Evolutionary conservation across 1,139 yeast species (phyloP).

Genomic region (Diutina ranongensis): DNA sequence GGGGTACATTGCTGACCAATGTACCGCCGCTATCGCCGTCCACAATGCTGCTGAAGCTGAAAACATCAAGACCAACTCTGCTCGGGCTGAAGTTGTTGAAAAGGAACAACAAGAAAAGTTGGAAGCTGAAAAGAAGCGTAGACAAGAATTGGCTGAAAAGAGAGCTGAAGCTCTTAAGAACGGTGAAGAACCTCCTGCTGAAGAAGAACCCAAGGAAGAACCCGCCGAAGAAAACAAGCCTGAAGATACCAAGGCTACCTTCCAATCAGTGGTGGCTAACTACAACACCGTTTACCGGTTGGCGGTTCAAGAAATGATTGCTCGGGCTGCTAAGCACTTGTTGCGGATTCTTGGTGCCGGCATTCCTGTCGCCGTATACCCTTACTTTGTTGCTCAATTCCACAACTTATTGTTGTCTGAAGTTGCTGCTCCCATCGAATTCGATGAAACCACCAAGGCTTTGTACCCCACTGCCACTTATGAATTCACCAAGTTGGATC

Average conservation of each 20-base stretch:
- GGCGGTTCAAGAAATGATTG: constrained; percentile 57
- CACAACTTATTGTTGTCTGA: constrained; percentile 65
- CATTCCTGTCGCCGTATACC: constrained; percentile 45
- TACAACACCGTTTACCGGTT: constrained; percentile 36
- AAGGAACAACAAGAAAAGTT: constrained; percentile 16
- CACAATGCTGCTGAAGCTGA: constrained; percentile 13
- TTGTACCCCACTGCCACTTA: constrained; percentile 34
- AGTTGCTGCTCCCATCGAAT: constrained; percentile 26
- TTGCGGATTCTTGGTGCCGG: constrained; percentile 37
- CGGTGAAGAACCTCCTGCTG: constrained; percentile 13
- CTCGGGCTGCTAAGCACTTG: constrained; percentile 71
- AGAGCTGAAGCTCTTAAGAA: constrained; percentile 20
- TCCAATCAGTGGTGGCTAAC: constrained; percentile 32
- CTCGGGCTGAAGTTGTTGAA: constrained; percentile 14
- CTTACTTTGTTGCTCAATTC: constrained; percentile 55
- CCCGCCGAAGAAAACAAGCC: constrained; percentile 12
- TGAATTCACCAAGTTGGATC: constrained; percentile 33
- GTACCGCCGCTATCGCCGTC: constrained; percentile 11
- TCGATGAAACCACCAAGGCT: constrained; percentile 30
- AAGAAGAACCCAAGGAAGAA: constrained; percentile 22
- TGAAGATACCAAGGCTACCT: constrained; percentile 17
- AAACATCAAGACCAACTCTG: constrained; percentile 13
- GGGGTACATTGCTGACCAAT: constrained; percentile 40
- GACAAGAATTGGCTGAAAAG: constrained; percentile 16
- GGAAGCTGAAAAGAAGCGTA: constrained; percentile 20